Evolutionary conservation across 306 rosid species (phyloP).

Genomic region (Prunus davidiana): DNA sequence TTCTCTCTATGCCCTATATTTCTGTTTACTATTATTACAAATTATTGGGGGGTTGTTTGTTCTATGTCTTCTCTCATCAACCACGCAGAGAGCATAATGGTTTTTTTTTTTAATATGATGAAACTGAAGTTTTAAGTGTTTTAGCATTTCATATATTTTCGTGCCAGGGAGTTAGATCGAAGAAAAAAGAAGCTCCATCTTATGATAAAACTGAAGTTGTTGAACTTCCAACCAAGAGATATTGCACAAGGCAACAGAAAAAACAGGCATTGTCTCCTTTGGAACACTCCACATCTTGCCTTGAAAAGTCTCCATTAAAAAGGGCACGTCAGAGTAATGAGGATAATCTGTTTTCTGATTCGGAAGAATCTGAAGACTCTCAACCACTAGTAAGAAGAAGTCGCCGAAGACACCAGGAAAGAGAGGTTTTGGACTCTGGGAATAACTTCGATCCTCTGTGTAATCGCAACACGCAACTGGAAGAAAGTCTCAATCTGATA

Average conservation of each 20-base stretch:
- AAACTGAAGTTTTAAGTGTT: background rate
- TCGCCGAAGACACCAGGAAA: background rate
- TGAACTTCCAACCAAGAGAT: slow-evolving; percentile 3
- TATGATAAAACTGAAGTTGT: background rate
- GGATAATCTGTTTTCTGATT: background rate
- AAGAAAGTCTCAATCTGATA: background rate
- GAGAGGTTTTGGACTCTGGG: background rate
- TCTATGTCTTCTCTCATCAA: background rate
- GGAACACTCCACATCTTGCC: background rate
- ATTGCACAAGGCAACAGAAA: background rate
- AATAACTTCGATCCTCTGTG: background rate
- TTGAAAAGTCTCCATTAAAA: background rate
- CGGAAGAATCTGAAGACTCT: background rate
- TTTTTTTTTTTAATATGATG: background rate
- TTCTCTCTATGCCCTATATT: too few relatives aligned
- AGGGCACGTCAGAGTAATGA: background rate
- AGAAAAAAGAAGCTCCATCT: background rate
- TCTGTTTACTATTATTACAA: too few relatives aligned
- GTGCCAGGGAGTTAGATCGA: background rate
- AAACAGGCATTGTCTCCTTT: background rate
- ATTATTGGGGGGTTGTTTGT: too few relatives aligned
- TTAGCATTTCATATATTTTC: background rate
- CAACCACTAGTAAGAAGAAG: background rate
- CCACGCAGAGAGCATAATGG: background rate
- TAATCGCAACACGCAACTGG: background rate